Evolutionary conservation across 768 basidiomycete species (phyloP), one percentile per base, ranked within the genome.

Genomic region (Omphalotus guepiniiformis): DNA sequence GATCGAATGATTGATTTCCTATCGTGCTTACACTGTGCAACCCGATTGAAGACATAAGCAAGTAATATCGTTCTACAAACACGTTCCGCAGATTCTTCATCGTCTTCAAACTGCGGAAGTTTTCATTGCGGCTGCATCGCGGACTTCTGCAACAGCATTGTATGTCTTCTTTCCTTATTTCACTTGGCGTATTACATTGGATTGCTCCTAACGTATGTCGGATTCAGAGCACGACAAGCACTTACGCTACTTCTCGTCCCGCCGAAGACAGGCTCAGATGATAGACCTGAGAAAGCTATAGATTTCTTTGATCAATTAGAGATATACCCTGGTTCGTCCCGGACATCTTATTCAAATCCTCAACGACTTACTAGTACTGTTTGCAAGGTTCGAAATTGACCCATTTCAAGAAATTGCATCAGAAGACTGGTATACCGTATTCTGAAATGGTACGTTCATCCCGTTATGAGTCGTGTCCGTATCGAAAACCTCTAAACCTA

Each of bases 371-470:
- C 15, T 27, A 4, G 5, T 35, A 40, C 25, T n/a, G n/a, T 6
- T 26, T 12, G n/a, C 26, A 55, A 82, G 84, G 86, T 13, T 89
- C 89, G 19, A 93, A 94, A 67, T 67, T 91, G 15, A 74, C 75
- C 3, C 91, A 93, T 58, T 94, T 94, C 69, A 81, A 77, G 59
- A 73, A 76, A 38, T 58, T 93, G 19, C 84, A 90, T 58, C 67
- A 78, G 39, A 75, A 79, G 55, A 92, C 89, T 0, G 83, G 82
- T 2, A 79, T 93, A 41, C 79, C 87, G 0, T 92, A 88, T 57
- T 74, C 76, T 6, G 82, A 90, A 52, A 93, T 93, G 89, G 87
- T 85, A 37, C 18, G 71, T 39, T 6, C 23, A 41, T 36, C 48
- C 27, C 23, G 15, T 37, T 32, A 25, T 15, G 19, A 13, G 18